Evolutionary conservation across 2,329 filamentous ascomycete species (phyloP).

Genomic region (Lachnellula hyalina): DNA sequence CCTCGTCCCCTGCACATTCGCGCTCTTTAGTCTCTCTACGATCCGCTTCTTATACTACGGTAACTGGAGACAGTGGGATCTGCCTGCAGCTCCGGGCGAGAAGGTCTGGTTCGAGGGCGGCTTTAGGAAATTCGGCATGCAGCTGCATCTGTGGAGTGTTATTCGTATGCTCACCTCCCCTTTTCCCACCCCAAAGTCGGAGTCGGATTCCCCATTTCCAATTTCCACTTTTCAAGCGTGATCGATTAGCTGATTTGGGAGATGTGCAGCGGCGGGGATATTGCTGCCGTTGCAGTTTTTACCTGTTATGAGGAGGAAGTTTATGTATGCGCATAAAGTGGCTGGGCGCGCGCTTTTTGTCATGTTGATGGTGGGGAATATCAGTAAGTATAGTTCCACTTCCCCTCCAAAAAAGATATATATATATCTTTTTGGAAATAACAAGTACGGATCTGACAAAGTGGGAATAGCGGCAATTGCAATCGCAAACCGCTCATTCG

Average conservation of each 20-base stretch:
- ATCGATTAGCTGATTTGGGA: too few relatives aligned
- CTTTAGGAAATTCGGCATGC: not conserved
- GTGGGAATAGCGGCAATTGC: constrained; percentile 4
- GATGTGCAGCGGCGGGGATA: constrained; percentile 10
- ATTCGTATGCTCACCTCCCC: constrained; percentile 5
- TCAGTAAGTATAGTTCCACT: constrained; percentile 6
- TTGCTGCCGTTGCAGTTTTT: constrained; percentile 13
- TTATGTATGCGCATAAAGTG: constrained; percentile 3
- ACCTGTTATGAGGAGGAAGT: constrained; percentile 10
- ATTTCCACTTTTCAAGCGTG: too few relatives aligned
- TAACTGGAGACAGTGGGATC: not conserved
- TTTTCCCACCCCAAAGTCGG: not conserved
- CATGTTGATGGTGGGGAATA: constrained; percentile 6
- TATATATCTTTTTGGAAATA: not conserved
- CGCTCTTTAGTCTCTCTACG: constrained; percentile 4
- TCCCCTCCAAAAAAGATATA: too few relatives aligned
- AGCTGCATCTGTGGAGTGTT: constrained; percentile 11
- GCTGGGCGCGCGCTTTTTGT: constrained; percentile 7
- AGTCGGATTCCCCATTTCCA: not conserved
- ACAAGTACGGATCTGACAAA: not conserved
- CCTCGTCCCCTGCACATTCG: constrained; percentile 1
- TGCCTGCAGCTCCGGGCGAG: constrained; percentile 1
- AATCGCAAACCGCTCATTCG: constrained; percentile 3
- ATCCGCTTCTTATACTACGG: not conserved
- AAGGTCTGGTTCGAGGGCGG: constrained; percentile 1